Conservation (phyloP, 2,329 filamentous ascomycete genomes). For the Colletotrichum eleusines region DNA sequence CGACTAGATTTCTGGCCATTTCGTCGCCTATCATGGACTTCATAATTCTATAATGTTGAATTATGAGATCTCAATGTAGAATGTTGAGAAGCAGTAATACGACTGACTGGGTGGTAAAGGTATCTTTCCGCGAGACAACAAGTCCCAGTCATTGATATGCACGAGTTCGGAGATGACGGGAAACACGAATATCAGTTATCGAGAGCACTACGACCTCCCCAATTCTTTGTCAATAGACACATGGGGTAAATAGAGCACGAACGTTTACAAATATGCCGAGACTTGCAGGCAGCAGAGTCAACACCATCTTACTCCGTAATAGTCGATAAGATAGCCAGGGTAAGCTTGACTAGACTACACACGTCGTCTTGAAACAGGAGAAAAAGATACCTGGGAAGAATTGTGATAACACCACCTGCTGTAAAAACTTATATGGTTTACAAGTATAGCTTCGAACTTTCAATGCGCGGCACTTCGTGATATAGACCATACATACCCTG, state of each 20-base stretch:
- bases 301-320: not conserved
- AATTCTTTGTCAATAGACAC: not conserved
- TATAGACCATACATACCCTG: too few relatives aligned
- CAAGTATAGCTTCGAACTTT: too few relatives aligned
- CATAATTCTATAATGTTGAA: not conserved
- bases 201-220: too few relatives aligned
- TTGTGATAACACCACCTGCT: not conserved
- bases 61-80: not conserved
- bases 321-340: not conserved
- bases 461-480: too few relatives aligned
- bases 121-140: not conserved
- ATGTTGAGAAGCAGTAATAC: not conserved
- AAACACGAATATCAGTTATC: too few relatives aligned
- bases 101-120: rapidly evolving
- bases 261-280: too few relatives aligned
- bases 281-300: not conserved
- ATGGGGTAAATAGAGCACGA: too few relatives aligned
- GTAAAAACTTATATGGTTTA: not conserved
- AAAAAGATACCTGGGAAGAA: not conserved
- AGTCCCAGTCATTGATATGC: not conserved
- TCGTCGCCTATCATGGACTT: not conserved
- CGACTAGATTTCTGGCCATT: not conserved
- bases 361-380: not conserved
- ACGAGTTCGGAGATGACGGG: not conserved
- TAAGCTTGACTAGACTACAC: not conserved